phyloP scores from a whole-genome alignment of 495 filamentous ascomycete genomes.

The Rhizodiscina lignyota region DNA sequence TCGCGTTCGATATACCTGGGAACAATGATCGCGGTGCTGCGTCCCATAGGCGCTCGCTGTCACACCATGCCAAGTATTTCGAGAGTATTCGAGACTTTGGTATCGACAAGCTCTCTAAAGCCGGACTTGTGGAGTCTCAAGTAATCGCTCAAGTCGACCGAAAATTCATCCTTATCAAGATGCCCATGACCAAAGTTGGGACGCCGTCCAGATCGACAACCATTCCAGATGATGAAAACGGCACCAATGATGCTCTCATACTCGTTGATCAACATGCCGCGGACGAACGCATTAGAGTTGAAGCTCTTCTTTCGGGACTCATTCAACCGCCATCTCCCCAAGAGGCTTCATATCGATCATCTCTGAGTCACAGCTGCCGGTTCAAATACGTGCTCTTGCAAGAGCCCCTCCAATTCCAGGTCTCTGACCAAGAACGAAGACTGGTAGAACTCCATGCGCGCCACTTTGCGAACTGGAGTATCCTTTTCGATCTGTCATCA shows the following conservation, averaged over 20 bases:
- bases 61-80: slow-evolving; percentile 15
- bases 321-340: slow-evolving; percentile 12
- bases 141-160: slow-evolving; percentile 72
- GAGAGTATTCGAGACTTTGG: slow-evolving; percentile 12
- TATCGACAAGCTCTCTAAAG: slow-evolving; percentile 47
- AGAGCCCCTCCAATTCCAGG: slow-evolving; percentile 43
- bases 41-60: slow-evolving; percentile 6
- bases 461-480: slow-evolving; percentile 57
- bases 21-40: slow-evolving; percentile 7
- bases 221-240: slow-evolving; percentile 1
- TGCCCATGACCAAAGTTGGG: too few relatives aligned
- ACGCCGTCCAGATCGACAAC: too few relatives aligned
- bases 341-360: slow-evolving; percentile 5
- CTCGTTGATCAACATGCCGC: slow-evolving; percentile 92
- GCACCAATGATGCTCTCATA: slow-evolving; percentile 32
- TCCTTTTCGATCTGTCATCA: slow-evolving; percentile 43
- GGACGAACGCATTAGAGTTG: slow-evolving; percentile 73
- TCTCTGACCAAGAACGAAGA: slow-evolving; percentile 37
- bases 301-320: slow-evolving; percentile 43
- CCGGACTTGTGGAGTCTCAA: slow-evolving; percentile 39
- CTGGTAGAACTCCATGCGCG: slow-evolving; percentile 35
- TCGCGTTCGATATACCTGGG: slow-evolving; percentile 15
- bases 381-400: slow-evolving; percentile 16
- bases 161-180: slow-evolving; percentile 71
- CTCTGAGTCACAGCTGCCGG: slow-evolving; percentile 10